Conservation (phyloP, 805 yeast genomes). For the Saturnispora zaruensis region DNA sequence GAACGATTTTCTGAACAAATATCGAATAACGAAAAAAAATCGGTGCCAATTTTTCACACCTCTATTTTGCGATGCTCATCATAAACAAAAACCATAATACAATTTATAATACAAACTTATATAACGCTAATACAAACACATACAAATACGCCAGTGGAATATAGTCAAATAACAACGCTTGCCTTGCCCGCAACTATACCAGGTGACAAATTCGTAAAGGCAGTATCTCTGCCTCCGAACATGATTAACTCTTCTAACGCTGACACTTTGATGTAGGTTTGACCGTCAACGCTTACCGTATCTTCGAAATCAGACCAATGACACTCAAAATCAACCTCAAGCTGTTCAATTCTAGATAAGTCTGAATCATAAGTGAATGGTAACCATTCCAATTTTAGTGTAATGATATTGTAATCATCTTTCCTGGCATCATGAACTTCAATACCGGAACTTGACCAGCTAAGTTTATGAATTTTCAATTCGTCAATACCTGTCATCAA, state of each 20-base stretch:
- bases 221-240: slow-evolving; percentile 56
- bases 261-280: slow-evolving; percentile 38
- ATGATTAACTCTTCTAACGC: slow-evolving; percentile 63
- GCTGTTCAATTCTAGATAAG: slow-evolving; percentile 23
- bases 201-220: slow-evolving; percentile 54
- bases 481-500: slow-evolving; percentile 55
- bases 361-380: slow-evolving; percentile 46
- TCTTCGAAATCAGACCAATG: slow-evolving; percentile 70
- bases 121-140: not conserved
- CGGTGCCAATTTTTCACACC: not conserved
- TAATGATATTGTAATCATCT: slow-evolving; percentile 30
- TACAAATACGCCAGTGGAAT: not conserved
- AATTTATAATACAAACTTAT: not conserved
- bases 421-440: not conserved
- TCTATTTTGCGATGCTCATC: not conserved
- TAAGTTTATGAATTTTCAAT: slow-evolving; percentile 54
- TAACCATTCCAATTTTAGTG: slow-evolving; percentile 67
- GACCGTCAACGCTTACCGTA: slow-evolving; percentile 33
- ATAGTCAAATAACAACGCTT: slow-evolving; percentile 19
- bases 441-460: slow-evolving; percentile 38
- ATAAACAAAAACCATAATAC: not conserved
- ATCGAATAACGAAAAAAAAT: not conserved
- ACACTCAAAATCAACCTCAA: slow-evolving; percentile 58
- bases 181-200: slow-evolving; percentile 55
- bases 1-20: not conserved